Conservation (phyloP, 768 basidiomycete genomes). For the Dentipellis fragilis region DNA sequence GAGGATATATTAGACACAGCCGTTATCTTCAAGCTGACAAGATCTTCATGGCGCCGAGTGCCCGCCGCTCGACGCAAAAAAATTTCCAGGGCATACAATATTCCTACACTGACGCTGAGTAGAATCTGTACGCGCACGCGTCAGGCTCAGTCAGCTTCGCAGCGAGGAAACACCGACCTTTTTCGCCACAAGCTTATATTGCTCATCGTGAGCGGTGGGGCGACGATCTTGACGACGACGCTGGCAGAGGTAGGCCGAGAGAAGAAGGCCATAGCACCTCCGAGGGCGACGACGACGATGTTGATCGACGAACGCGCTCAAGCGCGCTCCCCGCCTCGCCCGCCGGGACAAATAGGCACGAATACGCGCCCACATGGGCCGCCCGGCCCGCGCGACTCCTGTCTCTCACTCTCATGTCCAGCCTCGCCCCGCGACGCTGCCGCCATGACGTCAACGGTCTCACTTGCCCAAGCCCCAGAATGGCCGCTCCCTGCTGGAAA, state of each 20-base stretch:
- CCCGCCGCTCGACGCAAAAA: too few species aligned
- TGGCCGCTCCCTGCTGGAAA: too few species aligned
- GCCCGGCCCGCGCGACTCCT: not conserved
- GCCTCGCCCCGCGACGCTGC: slow-evolving; percentile 61
- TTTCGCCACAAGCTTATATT: slow-evolving; percentile 41
- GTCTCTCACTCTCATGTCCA: slow-evolving; percentile 39
- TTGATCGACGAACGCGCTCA: not conserved
- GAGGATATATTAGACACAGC: slow-evolving; percentile 75
- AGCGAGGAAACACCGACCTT: slow-evolving; percentile 16
- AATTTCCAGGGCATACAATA: too few species aligned
- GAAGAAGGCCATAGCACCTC: slow-evolving; percentile 55
- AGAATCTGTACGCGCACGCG: slow-evolving; percentile 35
- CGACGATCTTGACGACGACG: slow-evolving; percentile 63
- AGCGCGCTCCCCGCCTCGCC: not conserved
- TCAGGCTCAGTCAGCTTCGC: slow-evolving; percentile 9
- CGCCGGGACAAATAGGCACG: not conserved
- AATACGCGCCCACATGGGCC: slow-evolving; percentile 4
- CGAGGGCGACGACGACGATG: not conserved
- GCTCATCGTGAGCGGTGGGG: slow-evolving; percentile 33
- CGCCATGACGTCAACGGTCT: too few species aligned
- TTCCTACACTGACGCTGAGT: slow-evolving; percentile 81
- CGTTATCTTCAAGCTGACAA: slow-evolving; percentile 82
- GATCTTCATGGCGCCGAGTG: slow-evolving; percentile 33
- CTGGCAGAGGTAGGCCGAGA: slow-evolving; percentile 47
- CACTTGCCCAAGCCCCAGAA: too few species aligned